Evolutionary conservation across 371 early-diverging fungal species (phyloP).

Genomic region (Lichtheimia hyalospora): DNA sequence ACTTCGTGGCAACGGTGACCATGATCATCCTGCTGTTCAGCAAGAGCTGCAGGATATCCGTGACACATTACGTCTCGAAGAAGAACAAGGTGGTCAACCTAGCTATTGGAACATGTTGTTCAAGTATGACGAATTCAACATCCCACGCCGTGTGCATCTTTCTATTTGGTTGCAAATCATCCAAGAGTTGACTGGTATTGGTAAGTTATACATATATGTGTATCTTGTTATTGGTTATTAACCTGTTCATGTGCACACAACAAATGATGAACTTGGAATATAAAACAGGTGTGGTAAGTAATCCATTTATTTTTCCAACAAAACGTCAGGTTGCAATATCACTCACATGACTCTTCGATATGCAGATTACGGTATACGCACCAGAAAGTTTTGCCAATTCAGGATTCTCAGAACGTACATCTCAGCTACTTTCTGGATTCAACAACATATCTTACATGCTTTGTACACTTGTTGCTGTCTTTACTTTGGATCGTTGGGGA

Average conservation of each 20-base stretch:
- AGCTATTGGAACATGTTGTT: conserved; percentile 37
- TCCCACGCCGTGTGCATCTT: conserved; percentile 40
- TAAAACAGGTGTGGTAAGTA: too few species aligned
- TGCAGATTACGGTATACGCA: conserved; percentile 37
- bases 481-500: conserved; percentile 39
- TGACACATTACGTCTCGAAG: conserved; percentile 23
- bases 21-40: conserved; percentile 28
- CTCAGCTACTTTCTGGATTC: conserved; percentile 39
- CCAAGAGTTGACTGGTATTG: conserved; percentile 43
- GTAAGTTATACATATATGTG: not conserved
- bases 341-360: not conserved
- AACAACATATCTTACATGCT: conserved; percentile 40
- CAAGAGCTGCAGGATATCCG: conserved; percentile 31
- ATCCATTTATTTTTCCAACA: too few species aligned
- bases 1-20: conserved; percentile 38
- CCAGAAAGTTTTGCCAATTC: conserved; percentile 31
- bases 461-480: conserved; percentile 35
- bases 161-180: conserved; percentile 44
- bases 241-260: conserved; percentile 3
- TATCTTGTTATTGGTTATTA: too few species aligned
- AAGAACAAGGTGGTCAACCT: conserved; percentile 30
- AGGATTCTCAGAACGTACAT: conserved; percentile 27
- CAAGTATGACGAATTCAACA: conserved; percentile 33
- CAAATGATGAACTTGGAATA: not conserved
- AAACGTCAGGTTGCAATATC: not conserved